A percentile compares a stretch with the other conserved stretches of the same genome.
phyloP scores from a whole-genome alignment of 139 green algal species.

The Marvania coccoides region DNA sequence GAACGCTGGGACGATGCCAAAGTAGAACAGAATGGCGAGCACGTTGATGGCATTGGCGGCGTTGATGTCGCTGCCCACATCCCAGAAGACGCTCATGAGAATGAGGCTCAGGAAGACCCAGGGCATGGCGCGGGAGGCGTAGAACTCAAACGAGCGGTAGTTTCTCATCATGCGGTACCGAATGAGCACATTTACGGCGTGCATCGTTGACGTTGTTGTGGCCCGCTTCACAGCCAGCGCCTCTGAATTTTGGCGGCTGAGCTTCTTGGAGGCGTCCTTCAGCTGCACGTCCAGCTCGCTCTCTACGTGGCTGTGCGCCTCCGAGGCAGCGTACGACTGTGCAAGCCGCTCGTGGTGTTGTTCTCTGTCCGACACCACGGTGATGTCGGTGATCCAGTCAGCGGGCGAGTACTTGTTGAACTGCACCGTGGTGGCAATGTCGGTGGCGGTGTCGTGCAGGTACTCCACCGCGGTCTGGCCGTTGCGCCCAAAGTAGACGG shows the following conservation, averaged over 20 bases:
- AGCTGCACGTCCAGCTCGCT: constrained; percentile 1
- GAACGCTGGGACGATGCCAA: constrained; percentile 2
- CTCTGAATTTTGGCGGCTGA: neutral
- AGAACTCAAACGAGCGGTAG: neutral
- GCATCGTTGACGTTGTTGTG: neutral
- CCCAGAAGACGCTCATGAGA: constrained; percentile 2
- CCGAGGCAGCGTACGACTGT: neutral
- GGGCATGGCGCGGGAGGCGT: neutral
- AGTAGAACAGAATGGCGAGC: constrained; percentile 4
- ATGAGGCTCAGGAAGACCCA: constrained; percentile 3
- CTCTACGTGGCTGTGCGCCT: neutral
- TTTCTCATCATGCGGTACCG: neutral
- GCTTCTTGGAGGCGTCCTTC: neutral
- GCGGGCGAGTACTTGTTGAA: neutral
- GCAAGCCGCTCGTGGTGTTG: neutral
- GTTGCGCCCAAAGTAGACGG: constrained; percentile 41
- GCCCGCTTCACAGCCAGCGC: neutral
- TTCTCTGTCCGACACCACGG: neutral
- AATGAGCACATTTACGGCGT: neutral
- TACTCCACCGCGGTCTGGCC: neutral
- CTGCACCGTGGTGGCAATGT: neutral
- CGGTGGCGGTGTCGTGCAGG: neutral
- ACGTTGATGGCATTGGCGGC: neutral
- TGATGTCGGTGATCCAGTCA: constrained; percentile 7
- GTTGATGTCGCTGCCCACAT: neutral